Evolutionary conservation across 2,329 filamentous ascomycete species (phyloP).

Genomic region (Dactylellina parvicollis): DNA sequence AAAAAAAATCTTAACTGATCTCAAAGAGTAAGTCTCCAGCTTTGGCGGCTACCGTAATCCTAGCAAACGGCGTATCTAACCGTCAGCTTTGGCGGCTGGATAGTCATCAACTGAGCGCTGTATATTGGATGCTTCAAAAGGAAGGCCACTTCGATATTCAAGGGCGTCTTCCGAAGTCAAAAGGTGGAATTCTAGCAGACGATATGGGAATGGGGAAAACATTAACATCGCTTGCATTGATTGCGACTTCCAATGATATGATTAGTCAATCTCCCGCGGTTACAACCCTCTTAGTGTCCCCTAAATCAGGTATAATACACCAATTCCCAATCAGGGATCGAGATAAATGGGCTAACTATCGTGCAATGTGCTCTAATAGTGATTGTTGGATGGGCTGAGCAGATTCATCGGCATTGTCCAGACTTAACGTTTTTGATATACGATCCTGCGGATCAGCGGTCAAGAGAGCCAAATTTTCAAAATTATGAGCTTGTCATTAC

Average conservation of each 20-base stretch:
- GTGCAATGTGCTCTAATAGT: too few species aligned
- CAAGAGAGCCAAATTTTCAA: slow-evolving; percentile 22
- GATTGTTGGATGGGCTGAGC: slow-evolving; percentile 49
- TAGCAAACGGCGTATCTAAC: not conserved
- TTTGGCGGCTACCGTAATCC: not conserved
- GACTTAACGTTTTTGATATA: slow-evolving; percentile 52
- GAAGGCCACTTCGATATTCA: not conserved
- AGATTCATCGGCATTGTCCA: slow-evolving; percentile 50
- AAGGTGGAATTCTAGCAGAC: slow-evolving; percentile 60
- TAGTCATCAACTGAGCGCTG: not conserved
- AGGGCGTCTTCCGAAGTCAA: not conserved
- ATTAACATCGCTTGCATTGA: slow-evolving; percentile 58
- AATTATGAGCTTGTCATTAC: slow-evolving; percentile 59
- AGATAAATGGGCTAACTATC: too few species aligned
- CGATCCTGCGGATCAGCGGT: slow-evolving; percentile 56
- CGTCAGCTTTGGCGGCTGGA: not conserved
- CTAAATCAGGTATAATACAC: slow-evolving; percentile 24
- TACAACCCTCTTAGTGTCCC: slow-evolving; percentile 15
- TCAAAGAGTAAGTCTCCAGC: slow-evolving; percentile 13
- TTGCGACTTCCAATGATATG: slow-evolving; percentile 47
- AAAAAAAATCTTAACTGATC: not conserved
- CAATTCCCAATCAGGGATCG: too few species aligned
- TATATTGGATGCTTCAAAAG: slow-evolving; percentile 18
- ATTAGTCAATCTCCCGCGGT: slow-evolving; percentile 28
- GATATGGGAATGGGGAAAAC: slow-evolving; percentile 62